Conservation (phyloP, 805 yeast species). For the Starmerella scarabaei region DNA sequence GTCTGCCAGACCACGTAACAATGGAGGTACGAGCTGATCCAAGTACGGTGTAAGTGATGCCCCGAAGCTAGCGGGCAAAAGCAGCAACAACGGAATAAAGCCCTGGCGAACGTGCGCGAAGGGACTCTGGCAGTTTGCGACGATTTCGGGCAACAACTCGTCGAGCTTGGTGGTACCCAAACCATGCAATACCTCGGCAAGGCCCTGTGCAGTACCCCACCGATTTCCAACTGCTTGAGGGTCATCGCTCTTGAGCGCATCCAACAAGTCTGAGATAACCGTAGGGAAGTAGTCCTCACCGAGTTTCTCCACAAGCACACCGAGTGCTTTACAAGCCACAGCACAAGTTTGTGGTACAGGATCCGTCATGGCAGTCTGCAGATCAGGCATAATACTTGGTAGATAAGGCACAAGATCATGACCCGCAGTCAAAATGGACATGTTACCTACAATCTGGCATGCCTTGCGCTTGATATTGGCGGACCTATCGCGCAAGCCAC, state of each 20-base stretch:
- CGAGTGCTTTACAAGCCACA: slow-evolving; percentile 93
- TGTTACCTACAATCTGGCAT: slow-evolving; percentile 96
- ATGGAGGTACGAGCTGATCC: slow-evolving; percentile 76
- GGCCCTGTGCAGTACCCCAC: slow-evolving; percentile 93
- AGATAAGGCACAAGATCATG: slow-evolving; percentile 77
- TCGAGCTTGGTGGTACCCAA: slow-evolving; percentile 79
- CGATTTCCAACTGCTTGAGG: slow-evolving; percentile 76
- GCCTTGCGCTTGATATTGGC: slow-evolving; percentile 86
- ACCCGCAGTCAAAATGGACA: slow-evolving; percentile 89
- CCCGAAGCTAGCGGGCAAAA: slow-evolving; percentile 78
- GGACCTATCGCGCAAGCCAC: slow-evolving; percentile 93
- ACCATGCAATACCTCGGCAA: slow-evolving; percentile 87
- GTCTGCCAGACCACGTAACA: slow-evolving; percentile 84
- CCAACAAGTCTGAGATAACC: slow-evolving; percentile 66
- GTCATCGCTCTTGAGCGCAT: slow-evolving; percentile 49
- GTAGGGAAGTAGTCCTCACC: slow-evolving; percentile 95
- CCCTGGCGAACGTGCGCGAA: slow-evolving; percentile 75
- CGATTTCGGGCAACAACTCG: slow-evolving; percentile 69
- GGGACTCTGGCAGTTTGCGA: slow-evolving; percentile 55
- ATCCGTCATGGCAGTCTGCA: slow-evolving; percentile 92
- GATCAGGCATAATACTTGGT: slow-evolving; percentile 59
- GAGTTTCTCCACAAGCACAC: slow-evolving; percentile 86
- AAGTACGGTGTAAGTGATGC: slow-evolving; percentile 86
- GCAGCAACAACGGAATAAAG: slow-evolving; percentile 75
- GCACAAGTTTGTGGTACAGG: slow-evolving; percentile 97